A percentile compares a stretch with the other conserved stretches of the same genome.
Conservation (phyloP, 768 basidiomycete genomes). For the Collybiopsis luxurians region DNA sequence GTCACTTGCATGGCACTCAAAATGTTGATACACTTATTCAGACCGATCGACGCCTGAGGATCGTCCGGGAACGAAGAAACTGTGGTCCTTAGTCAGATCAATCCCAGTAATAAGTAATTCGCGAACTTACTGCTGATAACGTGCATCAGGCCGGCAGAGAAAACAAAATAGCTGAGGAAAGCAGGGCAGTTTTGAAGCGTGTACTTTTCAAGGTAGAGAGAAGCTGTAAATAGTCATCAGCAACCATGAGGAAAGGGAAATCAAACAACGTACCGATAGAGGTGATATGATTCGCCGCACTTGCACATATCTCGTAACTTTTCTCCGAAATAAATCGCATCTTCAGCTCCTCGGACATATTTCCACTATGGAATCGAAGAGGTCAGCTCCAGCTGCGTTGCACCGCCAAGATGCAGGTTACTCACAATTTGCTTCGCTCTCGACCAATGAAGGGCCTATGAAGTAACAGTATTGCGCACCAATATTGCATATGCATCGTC, state of each 20-base stretch:
- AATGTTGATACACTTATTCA: conserved; percentile 65
- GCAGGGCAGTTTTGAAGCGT: conserved; percentile 59
- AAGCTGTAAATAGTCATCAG: conserved; percentile 35
- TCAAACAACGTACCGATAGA: conserved; percentile 47
- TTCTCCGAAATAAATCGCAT: conserved; percentile 52
- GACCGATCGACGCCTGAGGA: conserved; percentile 64
- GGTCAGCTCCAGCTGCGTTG: too few relatives aligned
- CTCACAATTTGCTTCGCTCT: conserved; percentile 47
- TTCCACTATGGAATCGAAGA: too few relatives aligned
- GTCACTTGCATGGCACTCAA: conserved; percentile 62
- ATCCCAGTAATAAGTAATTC: background rate
- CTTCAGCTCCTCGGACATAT: conserved; percentile 53
- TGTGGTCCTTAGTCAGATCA: conserved; percentile 20
- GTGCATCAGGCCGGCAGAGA: conserved; percentile 80
- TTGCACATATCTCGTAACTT: conserved; percentile 70
- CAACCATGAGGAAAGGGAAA: background rate
- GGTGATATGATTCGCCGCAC: conserved; percentile 78
- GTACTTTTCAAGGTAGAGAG: conserved; percentile 61
- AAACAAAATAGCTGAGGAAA: conserved; percentile 76
- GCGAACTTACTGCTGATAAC: conserved; percentile 61
- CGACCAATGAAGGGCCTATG: conserved; percentile 49
- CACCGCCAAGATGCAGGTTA: too few relatives aligned
- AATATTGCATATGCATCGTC: conserved; percentile 83
- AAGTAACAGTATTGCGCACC: conserved; percentile 72
- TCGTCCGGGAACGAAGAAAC: conserved; percentile 66